Evolutionary conservation across 257 asterid species (phyloP).

Genomic region (Agastache rugosa): DNA sequence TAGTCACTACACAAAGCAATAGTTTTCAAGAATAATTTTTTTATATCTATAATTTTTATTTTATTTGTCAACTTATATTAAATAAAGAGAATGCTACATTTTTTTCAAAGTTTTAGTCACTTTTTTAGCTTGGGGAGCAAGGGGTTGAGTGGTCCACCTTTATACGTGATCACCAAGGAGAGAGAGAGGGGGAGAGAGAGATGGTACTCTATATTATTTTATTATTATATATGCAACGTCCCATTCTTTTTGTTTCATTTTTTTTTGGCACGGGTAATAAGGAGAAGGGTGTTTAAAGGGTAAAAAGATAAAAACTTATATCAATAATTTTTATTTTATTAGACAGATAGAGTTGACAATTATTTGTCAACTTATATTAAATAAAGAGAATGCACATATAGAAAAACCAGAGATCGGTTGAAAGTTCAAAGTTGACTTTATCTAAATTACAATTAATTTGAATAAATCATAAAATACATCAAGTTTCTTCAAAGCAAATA

Average conservation of each 20-base stretch:
- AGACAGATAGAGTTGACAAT: background rate
- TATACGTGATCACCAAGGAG: constrained; percentile 49
- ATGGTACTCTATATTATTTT: too few relatives aligned
- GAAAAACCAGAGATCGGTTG: background rate
- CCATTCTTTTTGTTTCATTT: too few relatives aligned
- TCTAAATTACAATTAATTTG: background rate
- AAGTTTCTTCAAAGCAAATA: constrained; percentile 51
- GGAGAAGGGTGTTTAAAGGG: too few relatives aligned
- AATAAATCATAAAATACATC: background rate
- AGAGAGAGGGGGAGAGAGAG: too few relatives aligned
- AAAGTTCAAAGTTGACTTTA: background rate
- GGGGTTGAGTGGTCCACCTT: constrained; percentile 43
- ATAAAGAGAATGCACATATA: background rate
- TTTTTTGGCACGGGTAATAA: too few relatives aligned
- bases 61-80: too few relatives aligned
- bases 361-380: background rate
- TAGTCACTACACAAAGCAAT: too few relatives aligned
- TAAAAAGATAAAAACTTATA: too few relatives aligned
- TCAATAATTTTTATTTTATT: too few relatives aligned
- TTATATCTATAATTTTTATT: background rate
- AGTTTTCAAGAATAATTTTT: too few relatives aligned
- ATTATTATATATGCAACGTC: too few relatives aligned
- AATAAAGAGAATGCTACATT: too few relatives aligned
- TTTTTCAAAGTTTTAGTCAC: background rate
- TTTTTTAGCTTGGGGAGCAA: constrained; percentile 49